phyloP scores from a whole-genome alignment of 192 early-diverging fungal species.

The Backusella luteola region DNA sequence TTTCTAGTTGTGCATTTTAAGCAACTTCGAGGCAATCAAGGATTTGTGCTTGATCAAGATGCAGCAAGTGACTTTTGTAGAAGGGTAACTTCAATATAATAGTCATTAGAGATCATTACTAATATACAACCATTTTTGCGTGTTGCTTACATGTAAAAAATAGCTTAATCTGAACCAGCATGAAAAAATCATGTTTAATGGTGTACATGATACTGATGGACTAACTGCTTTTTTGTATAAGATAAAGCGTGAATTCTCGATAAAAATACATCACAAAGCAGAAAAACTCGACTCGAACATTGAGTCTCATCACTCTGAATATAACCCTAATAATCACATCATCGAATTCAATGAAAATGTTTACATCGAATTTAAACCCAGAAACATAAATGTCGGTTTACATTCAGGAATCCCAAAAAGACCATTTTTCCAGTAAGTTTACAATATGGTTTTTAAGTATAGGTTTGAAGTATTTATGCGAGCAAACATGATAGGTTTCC shows the following conservation, averaged over 20 bases:
- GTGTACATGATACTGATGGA: conserved; percentile 32
- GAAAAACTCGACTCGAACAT: not conserved
- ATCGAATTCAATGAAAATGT: conserved; percentile 32
- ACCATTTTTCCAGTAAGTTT: conserved; percentile 29
- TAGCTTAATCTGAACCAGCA: conserved; percentile 28
- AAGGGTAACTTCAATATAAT: conserved; percentile 5
- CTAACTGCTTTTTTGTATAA: conserved; percentile 32
- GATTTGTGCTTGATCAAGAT: conserved; percentile 29
- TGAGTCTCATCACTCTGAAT: not conserved
- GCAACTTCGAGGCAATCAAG: conserved; percentile 31
- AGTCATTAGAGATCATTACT: not conserved
- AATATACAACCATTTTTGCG: not conserved
- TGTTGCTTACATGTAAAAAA: not conserved
- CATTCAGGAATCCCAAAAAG: not conserved
- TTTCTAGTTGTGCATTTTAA: conserved; percentile 32
- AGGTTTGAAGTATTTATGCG: not conserved
- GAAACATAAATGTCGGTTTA: not conserved
- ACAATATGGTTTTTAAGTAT: too few relatives aligned
- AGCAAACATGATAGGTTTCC: conserved; percentile 14
- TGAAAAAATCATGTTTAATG: conserved; percentile 29
- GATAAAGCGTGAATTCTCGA: conserved; percentile 28
- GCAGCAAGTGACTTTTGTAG: conserved; percentile 22
- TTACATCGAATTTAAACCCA: conserved; percentile 33
- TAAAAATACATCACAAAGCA: conserved; percentile 34
- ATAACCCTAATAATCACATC: conserved; percentile 15